Conservation (phyloP, 2,329 filamentous ascomycete species). For the Fusarium burgessii region DNA sequence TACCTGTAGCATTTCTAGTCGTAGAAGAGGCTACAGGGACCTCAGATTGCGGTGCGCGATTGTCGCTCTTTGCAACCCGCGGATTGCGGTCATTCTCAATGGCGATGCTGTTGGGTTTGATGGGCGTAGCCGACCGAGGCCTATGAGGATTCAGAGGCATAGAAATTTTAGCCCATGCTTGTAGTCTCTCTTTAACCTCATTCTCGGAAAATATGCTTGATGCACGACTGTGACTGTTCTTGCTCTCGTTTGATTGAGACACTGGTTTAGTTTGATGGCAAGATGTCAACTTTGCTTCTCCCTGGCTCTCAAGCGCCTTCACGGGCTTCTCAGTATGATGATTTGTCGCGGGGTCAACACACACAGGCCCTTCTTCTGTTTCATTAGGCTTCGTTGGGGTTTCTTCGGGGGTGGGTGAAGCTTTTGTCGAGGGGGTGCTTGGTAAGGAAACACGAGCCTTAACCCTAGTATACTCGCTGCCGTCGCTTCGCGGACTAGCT, state of each 20-base stretch:
- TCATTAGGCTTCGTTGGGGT: not conserved
- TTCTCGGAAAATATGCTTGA: constrained; percentile 47
- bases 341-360: not conserved
- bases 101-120: not conserved
- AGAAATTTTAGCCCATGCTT: constrained; percentile 52
- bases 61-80: not conserved
- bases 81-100: not conserved
- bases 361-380: not conserved
- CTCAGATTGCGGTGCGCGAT: not conserved
- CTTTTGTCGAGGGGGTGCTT: constrained; percentile 19
- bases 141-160: constrained; percentile 49
- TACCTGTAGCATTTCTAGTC: not conserved
- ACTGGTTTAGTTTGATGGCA: not conserved
- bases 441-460: constrained; percentile 44
- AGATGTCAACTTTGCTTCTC: not conserved
- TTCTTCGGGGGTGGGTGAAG: not conserved
- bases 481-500: constrained; percentile 15
- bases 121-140: constrained; percentile 15
- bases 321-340: not conserved
- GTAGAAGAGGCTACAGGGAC: not conserved
- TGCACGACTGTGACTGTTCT: constrained; percentile 17
- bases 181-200: constrained; percentile 49
- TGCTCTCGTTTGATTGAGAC: not conserved
- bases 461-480: constrained; percentile 5
- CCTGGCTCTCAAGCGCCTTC: not conserved